phyloP scores from a whole-genome alignment of 768 basidiomycete genomes.

The Naganishia antarctica region DNA sequence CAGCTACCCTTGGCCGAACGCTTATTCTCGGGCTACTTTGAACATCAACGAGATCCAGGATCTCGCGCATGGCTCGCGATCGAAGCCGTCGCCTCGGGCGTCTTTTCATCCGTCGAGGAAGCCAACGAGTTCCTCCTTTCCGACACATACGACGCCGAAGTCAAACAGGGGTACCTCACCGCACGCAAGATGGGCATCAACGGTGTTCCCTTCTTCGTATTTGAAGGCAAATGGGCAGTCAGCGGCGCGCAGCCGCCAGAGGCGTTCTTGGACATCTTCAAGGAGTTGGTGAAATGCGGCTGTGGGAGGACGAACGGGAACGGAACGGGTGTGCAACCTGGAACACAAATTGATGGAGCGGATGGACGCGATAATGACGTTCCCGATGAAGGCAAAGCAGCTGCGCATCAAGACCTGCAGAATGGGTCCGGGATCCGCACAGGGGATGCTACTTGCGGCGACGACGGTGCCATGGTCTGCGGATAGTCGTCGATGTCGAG shows the following conservation, averaged over 20 bases:
- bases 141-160: conserved; percentile 62
- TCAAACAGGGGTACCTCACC: conserved; percentile 60
- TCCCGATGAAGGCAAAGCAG: background rate
- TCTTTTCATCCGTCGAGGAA: conserved; percentile 63
- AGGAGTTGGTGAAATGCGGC: conserved; percentile 21
- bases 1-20: conserved; percentile 60
- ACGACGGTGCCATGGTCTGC: conserved; percentile 7
- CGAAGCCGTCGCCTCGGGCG: conserved; percentile 56
- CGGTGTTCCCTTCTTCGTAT: conserved; percentile 74
- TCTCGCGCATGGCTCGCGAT: conserved; percentile 60
- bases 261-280: conserved; percentile 52
- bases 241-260: conserved; percentile 69
- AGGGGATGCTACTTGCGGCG: background rate
- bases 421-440: background rate
- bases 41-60: conserved; percentile 62
- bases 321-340: too few species aligned
- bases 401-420: background rate
- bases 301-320: conserved; percentile 16
- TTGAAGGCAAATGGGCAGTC: conserved; percentile 72
- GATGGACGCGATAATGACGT: too few species aligned
- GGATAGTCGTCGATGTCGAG: background rate
- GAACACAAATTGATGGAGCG: too few species aligned
- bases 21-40: conserved; percentile 65
- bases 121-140: conserved; percentile 63
- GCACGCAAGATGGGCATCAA: conserved; percentile 65